phyloP scores from a whole-genome alignment of 2,329 filamentous ascomycete genomes.

The Fusarium musae region DNA sequence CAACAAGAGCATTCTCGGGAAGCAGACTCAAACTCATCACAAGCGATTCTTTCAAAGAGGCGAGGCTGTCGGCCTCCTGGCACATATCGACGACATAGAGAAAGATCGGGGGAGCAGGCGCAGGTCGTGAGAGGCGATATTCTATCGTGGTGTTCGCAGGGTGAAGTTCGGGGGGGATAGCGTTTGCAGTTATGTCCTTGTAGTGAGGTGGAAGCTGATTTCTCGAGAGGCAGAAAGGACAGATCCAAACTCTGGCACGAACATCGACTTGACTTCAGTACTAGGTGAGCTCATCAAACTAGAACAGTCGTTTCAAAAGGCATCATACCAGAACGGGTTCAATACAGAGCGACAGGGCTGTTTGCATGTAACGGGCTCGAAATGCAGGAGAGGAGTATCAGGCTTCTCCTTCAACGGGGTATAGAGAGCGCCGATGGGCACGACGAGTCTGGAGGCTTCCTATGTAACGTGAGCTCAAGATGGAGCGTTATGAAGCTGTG shows the following conservation, averaged over 20 bases:
- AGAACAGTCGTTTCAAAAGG: neutral
- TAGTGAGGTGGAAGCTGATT: conserved; percentile 87
- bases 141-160: conserved; percentile 89
- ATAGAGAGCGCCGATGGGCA: conserved; percentile 95
- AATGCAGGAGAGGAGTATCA: conserved; percentile 88
- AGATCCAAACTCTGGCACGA: conserved; percentile 87
- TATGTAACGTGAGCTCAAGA: conserved; percentile 50
- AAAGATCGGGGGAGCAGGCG: conserved; percentile 88
- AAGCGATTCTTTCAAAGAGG: conserved; percentile 85
- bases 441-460: conserved; percentile 94
- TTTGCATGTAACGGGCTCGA: conserved; percentile 97
- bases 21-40: conserved; percentile 87
- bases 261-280: conserved; percentile 79
- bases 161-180: conserved; percentile 85
- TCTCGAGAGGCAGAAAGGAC: conserved; percentile 85
- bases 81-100: conserved; percentile 89
- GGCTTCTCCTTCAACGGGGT: conserved; percentile 96
- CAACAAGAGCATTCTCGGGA: conserved; percentile 83
- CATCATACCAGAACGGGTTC: conserved; percentile 91
- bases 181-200: conserved; percentile 87
- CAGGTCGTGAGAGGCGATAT: conserved; percentile 82
- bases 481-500: neutral
- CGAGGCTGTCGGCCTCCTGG: conserved; percentile 87
- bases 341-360: conserved; percentile 93
- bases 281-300: conserved; percentile 38